Evolutionary conservation across 495 filamentous ascomycete species (phyloP).

Genomic region (Hyaloscypha finlandica): DNA sequence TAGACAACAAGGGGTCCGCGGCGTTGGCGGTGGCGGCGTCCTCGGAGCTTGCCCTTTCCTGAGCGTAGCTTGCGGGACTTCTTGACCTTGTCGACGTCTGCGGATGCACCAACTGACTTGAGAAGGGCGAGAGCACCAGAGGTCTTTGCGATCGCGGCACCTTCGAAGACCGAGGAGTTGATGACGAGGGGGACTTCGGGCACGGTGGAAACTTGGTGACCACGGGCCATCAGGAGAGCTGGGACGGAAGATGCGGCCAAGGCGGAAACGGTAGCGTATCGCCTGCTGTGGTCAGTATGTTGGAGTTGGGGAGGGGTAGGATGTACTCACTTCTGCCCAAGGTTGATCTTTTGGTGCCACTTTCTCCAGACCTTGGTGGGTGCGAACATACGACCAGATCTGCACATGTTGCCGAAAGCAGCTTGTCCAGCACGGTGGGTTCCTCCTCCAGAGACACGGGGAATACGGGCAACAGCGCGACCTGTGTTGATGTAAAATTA

Average conservation of each 20-base stretch:
- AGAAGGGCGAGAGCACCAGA: constrained; percentile 83
- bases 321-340: constrained; percentile 80
- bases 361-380: constrained; percentile 99
- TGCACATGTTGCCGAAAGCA: constrained; percentile 99
- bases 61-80: constrained; percentile 91
- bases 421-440: constrained; percentile 99
- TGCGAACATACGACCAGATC: constrained; percentile 99
- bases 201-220: constrained; percentile 89
- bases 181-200: constrained; percentile 97
- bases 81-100: constrained; percentile 92
- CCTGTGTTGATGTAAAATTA: constrained; percentile 56
- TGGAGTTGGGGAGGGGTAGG: constrained; percentile 2
- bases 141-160: constrained; percentile 80
- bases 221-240: constrained; percentile 92
- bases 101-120: constrained; percentile 83
- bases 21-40: constrained; percentile 93
- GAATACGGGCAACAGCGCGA: constrained; percentile 99
- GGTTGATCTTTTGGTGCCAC: constrained; percentile 99
- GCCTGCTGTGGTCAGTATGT: constrained; percentile 52
- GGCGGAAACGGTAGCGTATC: constrained; percentile 96
- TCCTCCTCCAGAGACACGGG: constrained; percentile 99
- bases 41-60: constrained; percentile 96
- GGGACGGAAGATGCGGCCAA: constrained; percentile 93
- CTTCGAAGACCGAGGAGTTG: constrained; percentile 82
- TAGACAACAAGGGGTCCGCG: constrained; percentile 97